Conservation (phyloP, 495 filamentous ascomycete species). For the Rhypophila decipiens region DNA sequence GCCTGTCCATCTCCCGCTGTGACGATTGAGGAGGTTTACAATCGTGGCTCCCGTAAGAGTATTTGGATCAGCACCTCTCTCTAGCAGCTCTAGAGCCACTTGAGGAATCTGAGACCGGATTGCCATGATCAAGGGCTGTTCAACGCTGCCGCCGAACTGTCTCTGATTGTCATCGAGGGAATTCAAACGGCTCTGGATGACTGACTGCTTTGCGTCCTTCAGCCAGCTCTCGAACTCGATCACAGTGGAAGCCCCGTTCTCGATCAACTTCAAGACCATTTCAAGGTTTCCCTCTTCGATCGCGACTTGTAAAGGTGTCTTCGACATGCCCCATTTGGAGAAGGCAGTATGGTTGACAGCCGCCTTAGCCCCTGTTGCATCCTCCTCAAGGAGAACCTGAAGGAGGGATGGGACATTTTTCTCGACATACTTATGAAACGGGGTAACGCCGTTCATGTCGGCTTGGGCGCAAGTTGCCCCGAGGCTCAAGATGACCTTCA, state of each 20-base stretch:
- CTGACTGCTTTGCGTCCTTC: slow-evolving; percentile 29
- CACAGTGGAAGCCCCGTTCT: slow-evolving; percentile 31
- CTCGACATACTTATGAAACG: slow-evolving; percentile 52
- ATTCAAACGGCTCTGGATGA: slow-evolving; percentile 16
- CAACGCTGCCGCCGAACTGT: slow-evolving; percentile 26
- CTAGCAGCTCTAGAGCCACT: slow-evolving; percentile 50
- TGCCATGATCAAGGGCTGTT: slow-evolving; percentile 58
- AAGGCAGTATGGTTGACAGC: slow-evolving; percentile 57
- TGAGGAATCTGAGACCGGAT: slow-evolving; percentile 42
- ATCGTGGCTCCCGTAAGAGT: slow-evolving; percentile 33
- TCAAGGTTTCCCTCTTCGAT: slow-evolving; percentile 23
- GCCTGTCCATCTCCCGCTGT: slow-evolving; percentile 17
- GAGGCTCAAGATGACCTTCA: slow-evolving; percentile 54
- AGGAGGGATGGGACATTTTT: slow-evolving; percentile 45
- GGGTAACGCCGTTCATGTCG: slow-evolving; percentile 51
- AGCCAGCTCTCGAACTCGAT: slow-evolving; percentile 43
- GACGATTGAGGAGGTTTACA: slow-evolving; percentile 19
- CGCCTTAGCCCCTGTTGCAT: slow-evolving; percentile 51
- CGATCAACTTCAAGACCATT: slow-evolving; percentile 35
- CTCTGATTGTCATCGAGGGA: slow-evolving; percentile 36
- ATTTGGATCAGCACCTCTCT: slow-evolving; percentile 53
- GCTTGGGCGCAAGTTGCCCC: slow-evolving; percentile 70
- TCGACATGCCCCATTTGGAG: slow-evolving; percentile 18
- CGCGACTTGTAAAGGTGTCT: slow-evolving; percentile 31
- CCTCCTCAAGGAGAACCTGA: slow-evolving; percentile 51